phyloP scores from a whole-genome alignment of 148 eudicot genomes.

The Beta vulgaris region DNA sequence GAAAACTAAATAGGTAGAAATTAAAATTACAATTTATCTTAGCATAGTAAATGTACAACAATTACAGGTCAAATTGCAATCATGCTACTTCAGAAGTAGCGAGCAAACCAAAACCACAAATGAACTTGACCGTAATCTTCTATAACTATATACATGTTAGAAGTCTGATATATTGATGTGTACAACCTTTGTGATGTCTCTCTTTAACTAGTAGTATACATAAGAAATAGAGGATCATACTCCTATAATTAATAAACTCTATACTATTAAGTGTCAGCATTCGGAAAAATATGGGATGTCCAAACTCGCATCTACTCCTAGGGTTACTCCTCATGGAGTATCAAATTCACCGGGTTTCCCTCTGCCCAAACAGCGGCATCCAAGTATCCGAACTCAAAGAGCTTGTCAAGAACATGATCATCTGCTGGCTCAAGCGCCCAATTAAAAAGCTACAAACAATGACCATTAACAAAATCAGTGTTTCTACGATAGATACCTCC shows the following conservation, averaged over 20 bases:
- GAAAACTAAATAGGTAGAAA: no score
- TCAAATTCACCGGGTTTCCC: slow-evolving; percentile 59
- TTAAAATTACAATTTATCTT: no score
- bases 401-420: slow-evolving; percentile 71
- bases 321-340: slow-evolving; percentile 45
- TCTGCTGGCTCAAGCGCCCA: slow-evolving; percentile 98
- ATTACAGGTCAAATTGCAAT: background rate
- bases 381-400: slow-evolving; percentile 70
- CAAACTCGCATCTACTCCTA: background rate
- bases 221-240: background rate
- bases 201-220: background rate
- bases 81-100: background rate
- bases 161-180: slow-evolving; percentile 4
- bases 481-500: background rate
- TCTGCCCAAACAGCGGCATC: slow-evolving; percentile 92
- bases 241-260: background rate
- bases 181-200: background rate
- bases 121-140: background rate
- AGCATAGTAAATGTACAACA: no score
- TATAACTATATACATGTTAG: slow-evolving; percentile 1
- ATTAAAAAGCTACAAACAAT: slow-evolving; percentile 67
- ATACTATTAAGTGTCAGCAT: background rate
- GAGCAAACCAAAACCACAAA: background rate
- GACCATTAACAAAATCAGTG: slow-evolving; percentile 9
- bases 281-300: background rate